Base-by-base conservation (phyloP, 2,329 filamentous ascomycete genomes). In the Triangularia verruculosa region DNA sequence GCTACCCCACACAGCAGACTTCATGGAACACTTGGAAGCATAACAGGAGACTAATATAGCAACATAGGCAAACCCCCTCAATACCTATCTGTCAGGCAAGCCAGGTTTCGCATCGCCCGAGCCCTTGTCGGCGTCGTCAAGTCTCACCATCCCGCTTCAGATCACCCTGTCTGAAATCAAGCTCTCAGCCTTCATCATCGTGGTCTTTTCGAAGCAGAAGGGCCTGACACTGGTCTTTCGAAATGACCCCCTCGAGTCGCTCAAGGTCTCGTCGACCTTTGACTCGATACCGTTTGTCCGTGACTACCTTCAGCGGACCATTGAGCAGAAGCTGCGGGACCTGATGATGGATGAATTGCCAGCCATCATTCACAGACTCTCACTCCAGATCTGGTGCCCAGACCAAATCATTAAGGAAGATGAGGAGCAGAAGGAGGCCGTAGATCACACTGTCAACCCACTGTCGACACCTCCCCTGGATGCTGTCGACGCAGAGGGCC, bases 211-310 rank as follows among this genome's bases (percentile, higher is more conserved):
- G 2, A 94, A 93, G 75, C 93, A 97, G 78, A 99, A 99, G 75
- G 95, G 95, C 20, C 84, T 99, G 63, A 99, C 95, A 1, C 83
- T 99, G 56, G 95, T 99, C 53, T 99, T 99, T 76, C 89, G 95
- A 71, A 98, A 99, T 84, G 95, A 99, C 75, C 95, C 95, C 4
- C 87, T 99, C 66, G 95, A 99, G 75, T 97, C 94, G 4, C 87
- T 99, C 72, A 98, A 97, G 80, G 95, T 99, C 69, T 98, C 94
- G 0, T 98, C 94, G 70, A 99, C 95, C 53, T 99, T 99, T 77
- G 95, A 99, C 79, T 97, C 94, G 12, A 99, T 99, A 72, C 94
- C 95, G 53, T 99, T 99, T 74, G 95, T 99, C 67, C 90, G 95
- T 70, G 93, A 99, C 76, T 98, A 98, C 76, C 81, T 99, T 62